A percentile compares a stretch with the other conserved stretches of the same genome.
These are phyloP conservation scores for Cymbopogon citratus DNA, from an alignment of 176 grass and related monocot genomes.

Conservation along the genomic window DNA sequence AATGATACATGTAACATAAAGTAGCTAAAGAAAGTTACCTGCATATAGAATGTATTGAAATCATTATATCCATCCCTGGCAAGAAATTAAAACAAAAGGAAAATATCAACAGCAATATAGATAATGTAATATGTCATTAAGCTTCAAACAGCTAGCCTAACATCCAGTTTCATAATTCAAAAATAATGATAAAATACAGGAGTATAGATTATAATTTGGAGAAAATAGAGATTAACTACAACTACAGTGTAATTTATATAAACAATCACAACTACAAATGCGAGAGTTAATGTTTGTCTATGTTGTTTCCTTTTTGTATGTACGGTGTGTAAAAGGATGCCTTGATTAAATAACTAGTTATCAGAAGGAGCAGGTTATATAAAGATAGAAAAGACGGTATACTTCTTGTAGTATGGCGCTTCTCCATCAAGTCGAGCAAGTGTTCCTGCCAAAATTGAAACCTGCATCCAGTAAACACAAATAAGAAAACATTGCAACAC, in stretches of 20 bases:
- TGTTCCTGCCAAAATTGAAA: not conserved
- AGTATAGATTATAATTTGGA: not conserved
- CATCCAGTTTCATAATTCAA: not conserved
- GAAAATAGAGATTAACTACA: not conserved
- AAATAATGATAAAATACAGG: not conserved
- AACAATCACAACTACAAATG: not conserved
- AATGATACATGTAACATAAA: constrained; percentile 10
- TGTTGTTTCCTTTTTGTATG: not conserved
- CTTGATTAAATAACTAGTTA: too few relatives aligned
- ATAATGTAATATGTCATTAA: not conserved
- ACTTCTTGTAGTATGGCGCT: too few relatives aligned
- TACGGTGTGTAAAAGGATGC: too few relatives aligned
- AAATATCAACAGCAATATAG: constrained; percentile 22
- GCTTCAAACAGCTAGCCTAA: not conserved
- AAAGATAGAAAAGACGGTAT: too few relatives aligned
- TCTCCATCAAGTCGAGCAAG: too few relatives aligned
- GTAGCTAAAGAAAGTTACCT: constrained; percentile 51
- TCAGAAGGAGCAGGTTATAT: too few relatives aligned
- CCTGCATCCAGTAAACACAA: constrained; percentile 46
- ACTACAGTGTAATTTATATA: not conserved
- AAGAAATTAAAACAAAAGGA: constrained; percentile 33
- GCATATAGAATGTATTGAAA: constrained; percentile 99
- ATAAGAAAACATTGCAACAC: constrained; percentile 13
- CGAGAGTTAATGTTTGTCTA: not conserved
- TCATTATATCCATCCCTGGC: constrained; percentile 97